These are phyloP conservation scores for Aspergillus olivimuriae DNA, from an alignment of 495 filamentous ascomycete species.

Conservation along the genomic window DNA sequence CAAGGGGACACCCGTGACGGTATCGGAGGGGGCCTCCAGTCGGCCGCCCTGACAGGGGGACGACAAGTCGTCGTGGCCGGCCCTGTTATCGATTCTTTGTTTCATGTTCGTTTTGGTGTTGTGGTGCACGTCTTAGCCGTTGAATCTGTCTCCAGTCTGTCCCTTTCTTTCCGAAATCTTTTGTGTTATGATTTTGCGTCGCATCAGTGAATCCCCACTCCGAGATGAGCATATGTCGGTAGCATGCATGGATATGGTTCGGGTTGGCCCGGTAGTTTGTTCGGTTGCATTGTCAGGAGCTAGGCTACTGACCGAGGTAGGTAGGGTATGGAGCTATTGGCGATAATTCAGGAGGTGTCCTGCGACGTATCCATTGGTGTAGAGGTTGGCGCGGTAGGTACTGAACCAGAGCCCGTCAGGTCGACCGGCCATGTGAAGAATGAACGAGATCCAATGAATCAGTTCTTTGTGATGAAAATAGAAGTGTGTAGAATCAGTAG, in stretches of 20 bases:
- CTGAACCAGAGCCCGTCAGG: neutral
- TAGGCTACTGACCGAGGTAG: no score
- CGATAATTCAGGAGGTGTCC: no score
- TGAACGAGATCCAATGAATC: neutral
- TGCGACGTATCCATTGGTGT: no score
- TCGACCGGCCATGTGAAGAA: neutral
- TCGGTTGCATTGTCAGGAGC: neutral
- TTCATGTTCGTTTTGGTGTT: neutral
- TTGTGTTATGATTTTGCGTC: constrained; percentile 5
- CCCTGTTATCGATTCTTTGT: constrained; percentile 4
- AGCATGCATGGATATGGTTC: constrained; percentile 2
- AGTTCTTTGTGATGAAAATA: no score
- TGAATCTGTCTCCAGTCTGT: constrained; percentile 3
- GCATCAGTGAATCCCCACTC: constrained; percentile 27
- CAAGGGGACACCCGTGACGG: constrained; percentile 16
- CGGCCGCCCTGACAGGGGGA: constrained; percentile 32
- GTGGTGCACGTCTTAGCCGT: constrained; percentile 3
- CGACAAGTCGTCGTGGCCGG: neutral
- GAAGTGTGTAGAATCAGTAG: no score
- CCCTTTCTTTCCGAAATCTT: constrained; percentile 7
- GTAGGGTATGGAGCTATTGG: neutral
- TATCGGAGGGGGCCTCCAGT: constrained; percentile 29
- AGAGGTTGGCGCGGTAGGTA: no score
- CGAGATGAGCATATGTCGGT: constrained; percentile 15
- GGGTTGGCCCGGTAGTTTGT: neutral